These are phyloP conservation scores for Striga asiatica DNA, from an alignment of 257 asterid genomes.

Conservation along the genomic window DNA sequence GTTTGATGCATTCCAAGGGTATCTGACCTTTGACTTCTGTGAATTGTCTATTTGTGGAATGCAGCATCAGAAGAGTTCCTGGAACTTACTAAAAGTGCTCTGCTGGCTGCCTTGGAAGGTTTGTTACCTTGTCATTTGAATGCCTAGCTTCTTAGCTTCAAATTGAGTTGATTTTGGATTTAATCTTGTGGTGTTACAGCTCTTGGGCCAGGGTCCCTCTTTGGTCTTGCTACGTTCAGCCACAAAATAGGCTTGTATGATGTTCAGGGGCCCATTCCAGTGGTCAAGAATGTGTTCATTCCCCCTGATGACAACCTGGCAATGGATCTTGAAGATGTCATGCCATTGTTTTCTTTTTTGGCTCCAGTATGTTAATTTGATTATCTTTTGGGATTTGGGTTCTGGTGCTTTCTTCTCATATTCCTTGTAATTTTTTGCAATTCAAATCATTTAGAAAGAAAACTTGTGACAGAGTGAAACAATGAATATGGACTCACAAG, in stretches of 20 bases:
- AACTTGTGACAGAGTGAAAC: slow-evolving; percentile 10
- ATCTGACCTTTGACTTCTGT: slow-evolving; percentile 18
- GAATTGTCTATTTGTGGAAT: slow-evolving; percentile 19
- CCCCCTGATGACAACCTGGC: slow-evolving; percentile 70
- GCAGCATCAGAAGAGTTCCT: slow-evolving; percentile 97
- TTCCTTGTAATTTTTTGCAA: slow-evolving; percentile 1
- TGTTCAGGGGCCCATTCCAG: slow-evolving; percentile 97
- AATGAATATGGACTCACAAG: slow-evolving; percentile 6
- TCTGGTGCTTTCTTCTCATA: slow-evolving; percentile 8
- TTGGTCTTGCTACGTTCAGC: slow-evolving; percentile 96
- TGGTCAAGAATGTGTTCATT: slow-evolving; percentile 84
- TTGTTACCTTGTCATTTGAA: slow-evolving; percentile 15
- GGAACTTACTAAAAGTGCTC: slow-evolving; percentile 95
- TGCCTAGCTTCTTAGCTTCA: slow-evolving; percentile 5
- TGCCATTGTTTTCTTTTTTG: slow-evolving; percentile 89
- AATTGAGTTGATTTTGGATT: slow-evolving; percentile 13
- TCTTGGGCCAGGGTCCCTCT: slow-evolving; percentile 92
- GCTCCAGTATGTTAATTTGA: slow-evolving; percentile 69
- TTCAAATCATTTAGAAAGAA: not conserved
- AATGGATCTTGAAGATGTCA: slow-evolving; percentile 92
- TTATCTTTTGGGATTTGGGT: slow-evolving; percentile 10
- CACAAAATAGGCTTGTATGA: slow-evolving; percentile 94
- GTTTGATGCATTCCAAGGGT: slow-evolving; percentile 8
- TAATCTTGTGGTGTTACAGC: slow-evolving; percentile 40
- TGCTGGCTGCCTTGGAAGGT: slow-evolving; percentile 97